These are phyloP conservation scores for Clarireedia monteithiana DNA, from an alignment of 2,329 filamentous ascomycete species.

Conservation along the genomic window DNA sequence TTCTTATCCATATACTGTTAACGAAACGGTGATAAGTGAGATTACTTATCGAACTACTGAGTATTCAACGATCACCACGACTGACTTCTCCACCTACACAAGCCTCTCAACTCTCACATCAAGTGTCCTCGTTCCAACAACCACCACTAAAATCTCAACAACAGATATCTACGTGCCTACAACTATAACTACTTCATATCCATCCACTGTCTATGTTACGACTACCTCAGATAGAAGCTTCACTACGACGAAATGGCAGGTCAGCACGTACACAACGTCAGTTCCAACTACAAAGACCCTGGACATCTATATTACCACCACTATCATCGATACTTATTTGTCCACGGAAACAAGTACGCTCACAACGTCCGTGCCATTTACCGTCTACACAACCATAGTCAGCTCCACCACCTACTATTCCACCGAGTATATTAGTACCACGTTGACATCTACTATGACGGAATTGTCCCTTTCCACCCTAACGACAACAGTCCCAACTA, in stretches of 20 bases:
- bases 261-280: slow-evolving; percentile 9
- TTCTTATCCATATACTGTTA: slow-evolving; percentile 9
- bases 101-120: neutral
- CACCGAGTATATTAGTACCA: neutral
- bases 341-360: neutral
- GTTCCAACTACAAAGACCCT: neutral
- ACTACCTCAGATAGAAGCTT: neutral
- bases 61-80: neutral
- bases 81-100: neutral
- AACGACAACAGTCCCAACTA: neutral
- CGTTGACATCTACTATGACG: neutral
- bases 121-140: neutral
- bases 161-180: neutral
- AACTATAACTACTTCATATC: slow-evolving; percentile 5
- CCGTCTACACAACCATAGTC: neutral
- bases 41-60: neutral
- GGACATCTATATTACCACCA: neutral
- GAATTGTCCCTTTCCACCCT: neutral
- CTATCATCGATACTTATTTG: neutral
- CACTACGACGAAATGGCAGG: slow-evolving; percentile 11
- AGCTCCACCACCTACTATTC: slow-evolving; percentile 2
- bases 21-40: neutral
- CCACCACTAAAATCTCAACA: neutral
- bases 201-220: neutral
- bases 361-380: neutral